Evolutionary conservation across 2,329 filamentous ascomycete species (phyloP).

Genomic region (Pseudofabraea citricarpa): DNA sequence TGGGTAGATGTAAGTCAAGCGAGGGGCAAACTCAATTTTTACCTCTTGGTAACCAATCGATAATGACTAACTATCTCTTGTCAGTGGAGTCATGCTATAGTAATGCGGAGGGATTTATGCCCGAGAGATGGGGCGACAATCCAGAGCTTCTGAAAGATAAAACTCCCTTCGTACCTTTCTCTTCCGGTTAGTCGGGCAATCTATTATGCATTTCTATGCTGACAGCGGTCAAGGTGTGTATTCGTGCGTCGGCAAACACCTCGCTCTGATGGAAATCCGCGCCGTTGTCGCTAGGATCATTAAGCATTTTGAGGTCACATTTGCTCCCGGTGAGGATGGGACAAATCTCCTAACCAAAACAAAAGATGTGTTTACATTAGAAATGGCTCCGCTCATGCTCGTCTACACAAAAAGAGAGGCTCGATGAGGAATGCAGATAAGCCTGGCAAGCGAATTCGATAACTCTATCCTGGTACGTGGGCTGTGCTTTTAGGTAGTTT

Average conservation of each 20-base stretch:
- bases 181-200: constrained; percentile 14
- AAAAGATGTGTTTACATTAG: constrained; percentile 14
- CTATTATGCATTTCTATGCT: background rate
- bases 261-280: constrained; percentile 17
- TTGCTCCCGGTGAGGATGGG: constrained; percentile 16
- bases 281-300: constrained; percentile 10
- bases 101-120: constrained; percentile 13
- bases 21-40: too few species aligned
- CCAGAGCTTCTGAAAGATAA: constrained; percentile 18
- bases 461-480: too few species aligned
- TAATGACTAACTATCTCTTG: background rate
- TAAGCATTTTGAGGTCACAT: constrained; percentile 11
- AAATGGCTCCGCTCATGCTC: constrained; percentile 10
- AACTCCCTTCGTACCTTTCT: constrained; percentile 23
- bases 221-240: constrained; percentile 6
- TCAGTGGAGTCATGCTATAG: constrained; percentile 7
- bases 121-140: constrained; percentile 17
- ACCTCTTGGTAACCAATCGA: too few species aligned
- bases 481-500: too few species aligned
- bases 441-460: too few species aligned
- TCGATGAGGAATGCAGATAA: too few species aligned
- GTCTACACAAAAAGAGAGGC: constrained; percentile 10
- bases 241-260: constrained; percentile 15
- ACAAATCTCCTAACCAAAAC: constrained; percentile 7
- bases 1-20: constrained; percentile 15